A percentile compares a stretch with the other conserved stretches of the same genome.
These are phyloP conservation scores for Tolypocladium guangdongense DNA, from an alignment of 2,329 filamentous ascomycete genomes.

Conservation along the genomic window DNA sequence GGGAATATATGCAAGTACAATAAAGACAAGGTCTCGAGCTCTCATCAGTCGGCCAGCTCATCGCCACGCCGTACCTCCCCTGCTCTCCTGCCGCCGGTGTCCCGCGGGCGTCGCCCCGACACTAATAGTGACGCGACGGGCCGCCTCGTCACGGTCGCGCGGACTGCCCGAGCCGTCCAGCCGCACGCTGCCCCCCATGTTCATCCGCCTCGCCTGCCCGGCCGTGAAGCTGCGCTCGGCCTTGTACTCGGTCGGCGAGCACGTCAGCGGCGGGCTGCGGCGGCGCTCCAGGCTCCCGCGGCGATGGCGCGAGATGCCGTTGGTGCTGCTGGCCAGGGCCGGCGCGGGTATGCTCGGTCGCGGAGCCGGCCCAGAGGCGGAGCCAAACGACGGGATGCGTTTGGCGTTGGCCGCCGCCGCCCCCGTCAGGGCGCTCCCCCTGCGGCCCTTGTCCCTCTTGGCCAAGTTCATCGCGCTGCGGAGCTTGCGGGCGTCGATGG, in stretches of 20 bases:
- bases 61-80: slow-evolving; percentile 16
- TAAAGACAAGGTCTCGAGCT: not conserved
- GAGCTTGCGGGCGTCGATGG: slow-evolving; percentile 42
- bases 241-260: slow-evolving; percentile 33
- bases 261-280: slow-evolving; percentile 41
- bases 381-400: slow-evolving; percentile 35
- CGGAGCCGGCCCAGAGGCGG: slow-evolving; percentile 13
- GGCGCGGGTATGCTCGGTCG: slow-evolving; percentile 27
- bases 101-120: slow-evolving; percentile 13
- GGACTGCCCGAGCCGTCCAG: slow-evolving; percentile 15
- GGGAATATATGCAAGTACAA: not conserved
- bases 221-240: slow-evolving; percentile 33
- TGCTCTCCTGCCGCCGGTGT: slow-evolving; percentile 20
- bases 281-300: slow-evolving; percentile 39
- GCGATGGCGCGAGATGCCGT: slow-evolving; percentile 45
- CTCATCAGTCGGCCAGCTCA: slow-evolving; percentile 8
- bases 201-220: slow-evolving; percentile 48
- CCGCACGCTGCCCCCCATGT: slow-evolving; percentile 33
- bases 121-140: slow-evolving; percentile 27
- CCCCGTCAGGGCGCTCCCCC: slow-evolving; percentile 26
- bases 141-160: slow-evolving; percentile 12
- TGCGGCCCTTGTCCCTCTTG: slow-evolving; percentile 34
- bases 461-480: slow-evolving; percentile 42
- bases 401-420: slow-evolving; percentile 24
- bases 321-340: slow-evolving; percentile 35